Percentiles rank a stretch among this genome's conserved stretches.
phyloP scores from a whole-genome alignment of 805 yeast genomes.

The Yarrowia deformans region DNA sequence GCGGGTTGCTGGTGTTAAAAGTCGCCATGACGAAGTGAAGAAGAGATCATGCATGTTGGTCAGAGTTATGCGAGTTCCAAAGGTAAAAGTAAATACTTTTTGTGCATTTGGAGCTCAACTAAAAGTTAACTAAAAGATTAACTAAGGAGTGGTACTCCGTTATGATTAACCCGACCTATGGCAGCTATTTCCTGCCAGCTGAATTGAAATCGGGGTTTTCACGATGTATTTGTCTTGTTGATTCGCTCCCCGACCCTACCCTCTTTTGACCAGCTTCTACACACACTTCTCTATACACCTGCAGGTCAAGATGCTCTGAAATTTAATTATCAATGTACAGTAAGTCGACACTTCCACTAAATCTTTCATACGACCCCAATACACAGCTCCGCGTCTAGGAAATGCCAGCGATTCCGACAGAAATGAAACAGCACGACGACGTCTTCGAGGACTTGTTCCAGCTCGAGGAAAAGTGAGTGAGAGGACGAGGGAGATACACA shows the following conservation, averaged over 20 bases:
- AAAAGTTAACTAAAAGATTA: too few relatives aligned
- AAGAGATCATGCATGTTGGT: background rate
- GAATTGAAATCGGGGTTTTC: too few relatives aligned
- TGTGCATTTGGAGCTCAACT: too few relatives aligned
- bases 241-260: too few relatives aligned
- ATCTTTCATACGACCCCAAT: background rate
- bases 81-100: too few relatives aligned
- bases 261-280: too few relatives aligned
- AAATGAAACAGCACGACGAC: slow-evolving; percentile 41
- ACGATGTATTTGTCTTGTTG: too few relatives aligned
- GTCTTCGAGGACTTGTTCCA: slow-evolving; percentile 62
- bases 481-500: background rate
- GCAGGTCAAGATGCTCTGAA: background rate
- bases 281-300: too few relatives aligned
- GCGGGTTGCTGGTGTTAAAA: slow-evolving; percentile 21
- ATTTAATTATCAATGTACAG: slow-evolving; percentile 12
- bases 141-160: too few relatives aligned
- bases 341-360: background rate
- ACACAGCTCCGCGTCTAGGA: background rate
- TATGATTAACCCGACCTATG: too few relatives aligned
- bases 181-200: too few relatives aligned
- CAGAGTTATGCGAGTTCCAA: too few relatives aligned
- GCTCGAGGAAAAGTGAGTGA: slow-evolving; percentile 60
- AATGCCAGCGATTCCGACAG: slow-evolving; percentile 29
- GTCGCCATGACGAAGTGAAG: slow-evolving; percentile 13